Percentiles rank a stretch among this genome's conserved stretches.
Evolutionary conservation across 176 grass and related monocot species (phyloP).

Genomic region (Oryza glumipatula): DNA sequence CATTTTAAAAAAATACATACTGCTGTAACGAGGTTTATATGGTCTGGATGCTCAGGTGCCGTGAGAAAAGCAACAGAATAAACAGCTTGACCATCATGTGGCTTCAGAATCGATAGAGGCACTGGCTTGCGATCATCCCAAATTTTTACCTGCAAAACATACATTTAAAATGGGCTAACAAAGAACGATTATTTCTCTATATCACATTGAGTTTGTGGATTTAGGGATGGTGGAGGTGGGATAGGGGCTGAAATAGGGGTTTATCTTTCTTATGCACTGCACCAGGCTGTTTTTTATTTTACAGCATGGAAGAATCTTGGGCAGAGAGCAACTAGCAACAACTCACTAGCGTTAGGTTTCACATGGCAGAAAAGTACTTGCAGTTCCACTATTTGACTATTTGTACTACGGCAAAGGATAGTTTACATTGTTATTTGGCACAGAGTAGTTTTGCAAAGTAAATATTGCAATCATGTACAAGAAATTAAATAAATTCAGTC

Average conservation of each 20-base stretch:
- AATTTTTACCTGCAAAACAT: slow-evolving; percentile 77
- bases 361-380: slow-evolving; percentile 11
- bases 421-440: background rate
- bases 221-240: background rate
- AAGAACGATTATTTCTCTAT: slow-evolving; percentile 12
- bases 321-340: background rate
- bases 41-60: slow-evolving; percentile 77
- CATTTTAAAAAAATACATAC: slow-evolving; percentile 43
- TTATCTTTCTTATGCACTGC: background rate
- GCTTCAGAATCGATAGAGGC: slow-evolving; percentile 68
- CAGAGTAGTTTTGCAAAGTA: slow-evolving; percentile 1
- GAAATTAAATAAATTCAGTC: background rate
- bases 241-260: background rate
- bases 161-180: slow-evolving; percentile 20
- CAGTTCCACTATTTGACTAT: background rate
- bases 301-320: background rate
- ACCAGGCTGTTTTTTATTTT: background rate
- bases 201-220: background rate
- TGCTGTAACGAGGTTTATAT: slow-evolving; percentile 96
- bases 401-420: background rate
- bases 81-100: slow-evolving; percentile 92
- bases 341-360: background rate
- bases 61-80: slow-evolving; percentile 92
- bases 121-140: slow-evolving; percentile 90
- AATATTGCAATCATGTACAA: background rate